Percentiles rank a stretch among this genome's conserved stretches.
Conservation (phyloP, 768 basidiomycete genomes). For the Phaffia tasmanica region DNA sequence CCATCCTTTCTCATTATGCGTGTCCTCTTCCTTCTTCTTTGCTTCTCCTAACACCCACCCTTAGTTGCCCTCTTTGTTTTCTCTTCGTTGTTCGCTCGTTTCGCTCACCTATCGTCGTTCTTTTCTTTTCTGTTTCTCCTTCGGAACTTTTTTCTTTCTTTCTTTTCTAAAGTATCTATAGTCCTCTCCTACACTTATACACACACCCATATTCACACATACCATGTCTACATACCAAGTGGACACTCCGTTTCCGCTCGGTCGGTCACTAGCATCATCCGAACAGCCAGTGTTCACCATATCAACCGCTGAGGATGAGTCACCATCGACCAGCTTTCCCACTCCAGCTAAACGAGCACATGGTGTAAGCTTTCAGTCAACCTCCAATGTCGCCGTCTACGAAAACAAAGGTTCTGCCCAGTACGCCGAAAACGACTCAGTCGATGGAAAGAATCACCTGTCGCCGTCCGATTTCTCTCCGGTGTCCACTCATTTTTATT, state of each 20-base stretch:
- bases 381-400: too few relatives aligned
- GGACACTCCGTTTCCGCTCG: neutral
- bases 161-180: neutral
- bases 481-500: too few relatives aligned
- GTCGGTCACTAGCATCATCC: neutral
- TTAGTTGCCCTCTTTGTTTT: neutral
- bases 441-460: too few relatives aligned
- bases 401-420: too few relatives aligned
- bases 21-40: neutral
- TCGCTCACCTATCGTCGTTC: neutral
- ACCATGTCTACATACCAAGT: neutral
- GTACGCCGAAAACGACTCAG: too few relatives aligned
- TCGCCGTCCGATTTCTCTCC: too few relatives aligned
- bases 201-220: too few relatives aligned
- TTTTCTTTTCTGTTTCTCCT: neutral
- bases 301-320: neutral
- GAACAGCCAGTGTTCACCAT: neutral
- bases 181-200: neutral
- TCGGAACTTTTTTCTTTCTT: neutral
- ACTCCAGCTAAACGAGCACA: too few relatives aligned
- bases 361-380: too few relatives aligned
- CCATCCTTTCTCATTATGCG: neutral
- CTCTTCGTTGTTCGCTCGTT: neutral
- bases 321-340: neutral
- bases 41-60: neutral